phyloP scores from a whole-genome alignment of 208 protist species.

The Phytomonas francai region DNA sequence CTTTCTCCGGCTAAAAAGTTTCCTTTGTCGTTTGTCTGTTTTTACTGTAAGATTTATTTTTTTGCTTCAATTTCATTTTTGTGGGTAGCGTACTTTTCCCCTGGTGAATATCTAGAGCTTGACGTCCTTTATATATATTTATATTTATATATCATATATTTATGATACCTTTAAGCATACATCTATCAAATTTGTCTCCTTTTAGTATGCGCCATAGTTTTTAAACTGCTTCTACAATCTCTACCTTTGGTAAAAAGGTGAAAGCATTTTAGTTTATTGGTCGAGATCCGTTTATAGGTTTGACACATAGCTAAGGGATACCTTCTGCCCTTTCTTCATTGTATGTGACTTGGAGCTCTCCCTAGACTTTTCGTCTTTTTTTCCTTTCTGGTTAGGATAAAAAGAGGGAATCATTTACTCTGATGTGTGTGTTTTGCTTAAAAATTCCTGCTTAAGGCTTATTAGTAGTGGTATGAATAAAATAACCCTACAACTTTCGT shows the following conservation, averaged over 20 bases:
- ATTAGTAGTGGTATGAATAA: conserved; percentile 5
- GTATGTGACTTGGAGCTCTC: neutral
- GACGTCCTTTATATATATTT: neutral
- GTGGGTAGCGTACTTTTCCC: neutral
- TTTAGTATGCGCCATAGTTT: neutral
- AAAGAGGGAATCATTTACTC: too few relatives aligned
- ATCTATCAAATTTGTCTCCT: neutral
- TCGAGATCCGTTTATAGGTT: neutral
- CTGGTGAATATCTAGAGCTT: too few relatives aligned
- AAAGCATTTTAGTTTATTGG: neutral
- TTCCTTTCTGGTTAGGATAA: conserved; percentile 6
- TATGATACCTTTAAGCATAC: neutral
- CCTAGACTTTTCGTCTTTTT: conserved; percentile 2
- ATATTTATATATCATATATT: neutral
- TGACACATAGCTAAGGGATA: neutral
- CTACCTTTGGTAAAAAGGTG: conserved; percentile 1
- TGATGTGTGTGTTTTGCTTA: too few relatives aligned
- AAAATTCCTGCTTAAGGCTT: too few relatives aligned
- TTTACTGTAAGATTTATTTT: neutral
- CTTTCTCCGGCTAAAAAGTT: neutral
- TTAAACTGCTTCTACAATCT: neutral
- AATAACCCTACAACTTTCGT: neutral
- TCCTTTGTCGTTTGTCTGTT: neutral
- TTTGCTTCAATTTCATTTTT: neutral
- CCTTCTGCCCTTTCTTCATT: neutral